A percentile compares a stretch with the other conserved stretches of the same genome.
phyloP scores from a whole-genome alignment of 176 grass and related monocot species.

The Lolium multiflorum region DNA sequence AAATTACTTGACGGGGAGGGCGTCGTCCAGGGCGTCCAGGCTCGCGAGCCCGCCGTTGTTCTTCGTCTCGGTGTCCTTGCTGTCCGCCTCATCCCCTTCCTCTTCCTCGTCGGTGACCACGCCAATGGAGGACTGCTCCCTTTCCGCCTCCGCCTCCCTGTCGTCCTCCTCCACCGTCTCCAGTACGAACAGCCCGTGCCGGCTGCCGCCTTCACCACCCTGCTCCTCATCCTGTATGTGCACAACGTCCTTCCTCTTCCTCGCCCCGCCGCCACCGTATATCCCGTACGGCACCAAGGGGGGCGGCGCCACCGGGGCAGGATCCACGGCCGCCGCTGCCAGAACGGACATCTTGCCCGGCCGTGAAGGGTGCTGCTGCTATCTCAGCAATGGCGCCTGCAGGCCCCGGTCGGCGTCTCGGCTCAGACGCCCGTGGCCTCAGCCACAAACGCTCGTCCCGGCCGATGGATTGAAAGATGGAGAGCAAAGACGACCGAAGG shows the following conservation, averaged over 20 bases:
- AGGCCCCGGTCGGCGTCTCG: slow-evolving; percentile 12
- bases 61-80: slow-evolving; percentile 6
- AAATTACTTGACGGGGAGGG: slow-evolving; percentile 78
- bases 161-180: slow-evolving; percentile 49
- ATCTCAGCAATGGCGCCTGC: slow-evolving; percentile 49
- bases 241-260: slow-evolving; percentile 69
- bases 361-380: slow-evolving; percentile 16
- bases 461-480: neutral
- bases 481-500: neutral
- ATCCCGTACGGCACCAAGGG: neutral
- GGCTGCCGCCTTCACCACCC: neutral
- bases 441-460: neutral
- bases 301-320: neutral
- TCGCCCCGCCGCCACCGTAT: slow-evolving; percentile 40
- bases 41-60: slow-evolving; percentile 37
- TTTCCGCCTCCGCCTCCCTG: slow-evolving; percentile 5
- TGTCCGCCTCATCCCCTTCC: slow-evolving; percentile 52
- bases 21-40: slow-evolving; percentile 74
- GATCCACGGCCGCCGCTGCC: slow-evolving; percentile 33
- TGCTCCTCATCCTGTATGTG: slow-evolving; percentile 1
- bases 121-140: slow-evolving; percentile 51
- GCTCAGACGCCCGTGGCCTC: slow-evolving; percentile 28
- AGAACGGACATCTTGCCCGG: slow-evolving; percentile 51
- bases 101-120: slow-evolving; percentile 39
- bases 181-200: slow-evolving; percentile 53